These are phyloP conservation scores for Neurospora sublineolata DNA, from an alignment of 495 filamentous ascomycete species.

Conservation along the genomic window DNA sequence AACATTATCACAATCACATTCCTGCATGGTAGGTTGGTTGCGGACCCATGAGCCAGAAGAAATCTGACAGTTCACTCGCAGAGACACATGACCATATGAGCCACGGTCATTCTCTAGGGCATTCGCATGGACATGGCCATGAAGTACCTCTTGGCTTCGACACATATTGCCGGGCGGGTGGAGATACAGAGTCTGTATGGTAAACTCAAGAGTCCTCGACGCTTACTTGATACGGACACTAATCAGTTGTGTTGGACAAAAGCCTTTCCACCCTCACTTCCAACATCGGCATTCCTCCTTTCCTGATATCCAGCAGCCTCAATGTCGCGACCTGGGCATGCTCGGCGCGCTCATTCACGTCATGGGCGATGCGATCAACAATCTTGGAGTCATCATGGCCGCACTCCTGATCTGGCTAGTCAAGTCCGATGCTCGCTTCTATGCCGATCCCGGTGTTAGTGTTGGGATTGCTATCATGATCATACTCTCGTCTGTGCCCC, in stretches of 20 bases:
- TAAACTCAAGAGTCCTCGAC: neutral
- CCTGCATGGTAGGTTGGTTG: constrained; percentile 53
- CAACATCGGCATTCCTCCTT: constrained; percentile 39
- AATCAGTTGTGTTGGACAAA: constrained; percentile 37
- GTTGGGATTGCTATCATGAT: constrained; percentile 83
- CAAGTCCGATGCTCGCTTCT: constrained; percentile 38
- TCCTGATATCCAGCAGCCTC: constrained; percentile 11
- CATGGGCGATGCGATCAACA: constrained; percentile 82
- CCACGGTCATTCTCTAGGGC: constrained; percentile 23
- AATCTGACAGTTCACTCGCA: neutral
- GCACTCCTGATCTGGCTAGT: constrained; percentile 79
- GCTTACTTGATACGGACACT: constrained; percentile 38
- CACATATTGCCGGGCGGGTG: neutral
- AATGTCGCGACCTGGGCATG: constrained; percentile 69
- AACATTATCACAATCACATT: constrained; percentile 75
- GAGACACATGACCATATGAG: constrained; percentile 26
- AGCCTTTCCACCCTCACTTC: constrained; percentile 47
- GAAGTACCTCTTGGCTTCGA: neutral
- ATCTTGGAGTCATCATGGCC: constrained; percentile 80
- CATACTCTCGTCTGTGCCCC: constrained; percentile 69
- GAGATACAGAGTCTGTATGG: neutral
- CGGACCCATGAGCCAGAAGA: neutral
- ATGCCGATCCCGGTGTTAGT: constrained; percentile 76
- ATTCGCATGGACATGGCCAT: constrained; percentile 5
- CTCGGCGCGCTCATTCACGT: constrained; percentile 85